A percentile compares a stretch with the other conserved stretches of the same genome.
These are phyloP conservation scores for Eimeria maxima DNA, from an alignment of 169 alveolate genomes.

Conservation along the genomic window DNA sequence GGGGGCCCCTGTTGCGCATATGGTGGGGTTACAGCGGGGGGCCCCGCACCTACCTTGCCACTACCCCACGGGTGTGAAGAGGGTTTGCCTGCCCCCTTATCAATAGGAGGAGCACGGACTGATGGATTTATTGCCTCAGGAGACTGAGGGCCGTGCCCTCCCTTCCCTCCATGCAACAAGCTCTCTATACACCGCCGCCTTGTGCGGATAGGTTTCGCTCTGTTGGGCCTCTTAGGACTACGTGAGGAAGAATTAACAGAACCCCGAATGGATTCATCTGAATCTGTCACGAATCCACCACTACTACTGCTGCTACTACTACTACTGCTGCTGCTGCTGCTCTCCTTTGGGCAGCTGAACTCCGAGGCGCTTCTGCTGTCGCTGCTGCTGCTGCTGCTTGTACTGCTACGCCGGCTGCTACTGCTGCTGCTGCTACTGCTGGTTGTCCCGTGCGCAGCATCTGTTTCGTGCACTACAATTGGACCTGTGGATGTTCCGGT, in stretches of 20 bases:
- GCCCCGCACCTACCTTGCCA: neutral
- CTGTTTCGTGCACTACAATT: neutral
- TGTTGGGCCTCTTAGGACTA: neutral
- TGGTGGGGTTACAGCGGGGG: neutral
- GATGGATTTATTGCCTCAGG: neutral
- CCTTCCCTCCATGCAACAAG: conserved; percentile 10
- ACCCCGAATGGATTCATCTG: neutral
- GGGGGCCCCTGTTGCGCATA: conserved; percentile 27
- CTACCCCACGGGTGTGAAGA: neutral
- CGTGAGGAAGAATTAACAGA: neutral
- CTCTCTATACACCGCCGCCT: conserved; percentile 53
- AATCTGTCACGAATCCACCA: neutral
- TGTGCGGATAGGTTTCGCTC: neutral
- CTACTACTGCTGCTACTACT: neutral
- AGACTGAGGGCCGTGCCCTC: conserved; percentile 13
- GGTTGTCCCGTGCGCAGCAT: neutral
- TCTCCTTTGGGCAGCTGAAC: conserved; percentile 25
- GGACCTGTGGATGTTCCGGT: neutral
- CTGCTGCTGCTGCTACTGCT: conserved; percentile 48
- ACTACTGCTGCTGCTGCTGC: conserved; percentile 66
- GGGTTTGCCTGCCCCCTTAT: neutral
- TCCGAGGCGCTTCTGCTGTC: conserved; percentile 23
- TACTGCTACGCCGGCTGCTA: too few relatives aligned
- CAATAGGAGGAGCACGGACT: neutral
- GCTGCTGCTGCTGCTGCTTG: neutral